A percentile compares a stretch with the other conserved stretches of the same genome.
phyloP scores from a whole-genome alignment of 805 yeast species.

The Groenewaldozyma salmanticensis region DNA sequence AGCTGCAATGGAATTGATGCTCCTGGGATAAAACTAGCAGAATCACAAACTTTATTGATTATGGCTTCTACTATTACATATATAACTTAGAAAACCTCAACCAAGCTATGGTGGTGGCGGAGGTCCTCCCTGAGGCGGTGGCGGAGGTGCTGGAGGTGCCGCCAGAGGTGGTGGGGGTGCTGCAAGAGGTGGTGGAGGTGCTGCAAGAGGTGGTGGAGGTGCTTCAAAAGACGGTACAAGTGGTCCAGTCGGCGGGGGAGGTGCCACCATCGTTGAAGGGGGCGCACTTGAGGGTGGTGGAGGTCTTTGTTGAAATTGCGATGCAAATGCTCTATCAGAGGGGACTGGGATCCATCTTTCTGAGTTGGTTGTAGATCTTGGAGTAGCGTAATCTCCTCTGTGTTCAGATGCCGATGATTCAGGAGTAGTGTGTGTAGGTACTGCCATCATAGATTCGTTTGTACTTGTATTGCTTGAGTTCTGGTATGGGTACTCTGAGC shows the following conservation, averaged over 20 bases:
- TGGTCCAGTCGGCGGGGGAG: constrained; percentile 8
- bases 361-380: too few species aligned
- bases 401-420: too few species aligned
- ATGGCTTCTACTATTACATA: neutral
- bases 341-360: neutral
- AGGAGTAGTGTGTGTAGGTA: too few species aligned
- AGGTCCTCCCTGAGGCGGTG: constrained; percentile 8
- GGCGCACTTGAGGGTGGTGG: constrained; percentile 9
- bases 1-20: constrained; percentile 10
- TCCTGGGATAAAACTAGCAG: neutral
- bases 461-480: too few species aligned
- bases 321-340: constrained; percentile 3
- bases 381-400: too few species aligned
- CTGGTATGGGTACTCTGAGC: too few species aligned
- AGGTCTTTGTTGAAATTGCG: constrained; percentile 2
- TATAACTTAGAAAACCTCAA: neutral
- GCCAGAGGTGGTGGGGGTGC: constrained; percentile 8
- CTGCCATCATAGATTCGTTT: too few species aligned
- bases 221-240: constrained; percentile 11
- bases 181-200: constrained; percentile 10
- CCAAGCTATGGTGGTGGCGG: constrained; percentile 7
- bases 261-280: constrained; percentile 11
- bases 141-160: constrained; percentile 13
- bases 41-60: neutral
- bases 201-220: constrained; percentile 9